These are phyloP conservation scores for Talaromyces thailandensis DNA, from an alignment of 495 filamentous ascomycete genomes.

Conservation along the genomic window DNA sequence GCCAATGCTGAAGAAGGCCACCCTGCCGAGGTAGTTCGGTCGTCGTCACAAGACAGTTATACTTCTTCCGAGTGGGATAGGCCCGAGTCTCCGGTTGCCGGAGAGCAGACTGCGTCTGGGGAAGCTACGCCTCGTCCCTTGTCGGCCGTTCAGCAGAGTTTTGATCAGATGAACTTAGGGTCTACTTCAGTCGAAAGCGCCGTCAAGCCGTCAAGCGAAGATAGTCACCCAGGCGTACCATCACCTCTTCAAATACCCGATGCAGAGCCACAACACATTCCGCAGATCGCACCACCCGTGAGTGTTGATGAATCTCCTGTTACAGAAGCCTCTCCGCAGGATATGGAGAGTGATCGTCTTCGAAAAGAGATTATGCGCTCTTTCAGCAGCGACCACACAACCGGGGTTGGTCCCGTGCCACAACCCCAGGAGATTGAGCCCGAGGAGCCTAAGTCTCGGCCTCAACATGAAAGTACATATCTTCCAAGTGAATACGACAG, in stretches of 20 bases:
- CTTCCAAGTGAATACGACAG: constrained; percentile 52
- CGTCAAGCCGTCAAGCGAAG: neutral
- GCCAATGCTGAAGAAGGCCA: constrained; percentile 28
- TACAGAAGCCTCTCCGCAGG: constrained; percentile 40
- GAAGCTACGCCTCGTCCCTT: constrained; percentile 6
- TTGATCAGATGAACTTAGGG: neutral
- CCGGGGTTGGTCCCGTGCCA: constrained; percentile 12
- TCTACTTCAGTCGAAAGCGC: neutral
- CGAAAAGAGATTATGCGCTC: constrained; percentile 74
- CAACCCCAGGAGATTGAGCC: constrained; percentile 18
- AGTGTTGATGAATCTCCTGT: constrained; percentile 43
- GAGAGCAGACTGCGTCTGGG: neutral
- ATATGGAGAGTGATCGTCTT: constrained; percentile 68
- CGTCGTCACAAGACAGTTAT: neutral
- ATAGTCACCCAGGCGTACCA: neutral
- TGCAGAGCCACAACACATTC: constrained; percentile 15
- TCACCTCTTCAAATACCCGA: neutral
- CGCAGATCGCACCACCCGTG: constrained; percentile 43
- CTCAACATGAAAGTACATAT: constrained; percentile 35
- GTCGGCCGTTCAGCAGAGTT: constrained; percentile 2
- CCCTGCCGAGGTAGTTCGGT: constrained; percentile 27
- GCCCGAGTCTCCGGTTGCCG: neutral
- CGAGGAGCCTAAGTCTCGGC: constrained; percentile 13
- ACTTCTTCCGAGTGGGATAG: neutral
- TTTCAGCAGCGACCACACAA: constrained; percentile 42